phyloP scores from a whole-genome alignment of 2,329 filamentous ascomycete genomes.

The Tolypocladium cylindrosporum region DNA sequence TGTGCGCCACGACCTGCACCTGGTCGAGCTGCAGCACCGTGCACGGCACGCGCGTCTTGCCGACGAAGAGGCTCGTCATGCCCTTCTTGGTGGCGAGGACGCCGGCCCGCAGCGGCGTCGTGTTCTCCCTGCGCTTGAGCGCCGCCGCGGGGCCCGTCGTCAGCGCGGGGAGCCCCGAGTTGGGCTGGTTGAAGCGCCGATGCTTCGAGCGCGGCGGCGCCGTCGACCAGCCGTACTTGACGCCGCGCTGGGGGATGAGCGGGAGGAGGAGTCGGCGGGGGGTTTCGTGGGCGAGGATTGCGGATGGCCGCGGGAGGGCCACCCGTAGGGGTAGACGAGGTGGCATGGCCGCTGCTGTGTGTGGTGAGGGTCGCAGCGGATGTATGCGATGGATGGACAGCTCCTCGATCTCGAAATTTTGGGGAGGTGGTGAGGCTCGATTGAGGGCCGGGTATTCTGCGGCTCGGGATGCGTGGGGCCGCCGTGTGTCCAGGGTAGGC shows the following conservation, averaged over 20 bases:
- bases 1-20: slow-evolving; percentile 80
- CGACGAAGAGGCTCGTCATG: slow-evolving; percentile 86
- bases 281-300: slow-evolving; percentile 13
- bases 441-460: slow-evolving; percentile 6
- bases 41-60: slow-evolving; percentile 69
- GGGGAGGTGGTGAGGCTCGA: slow-evolving; percentile 2
- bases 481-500: slow-evolving; percentile 1
- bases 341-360: slow-evolving; percentile 27
- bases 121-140: slow-evolving; percentile 46
- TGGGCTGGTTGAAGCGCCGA: slow-evolving; percentile 50
- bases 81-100: slow-evolving; percentile 85
- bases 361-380: slow-evolving; percentile 4
- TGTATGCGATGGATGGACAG: slow-evolving; percentile 1
- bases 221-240: slow-evolving; percentile 54
- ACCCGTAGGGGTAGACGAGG: slow-evolving; percentile 33
- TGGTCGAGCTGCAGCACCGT: slow-evolving; percentile 91
- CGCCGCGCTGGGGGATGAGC: slow-evolving; percentile 35
- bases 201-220: slow-evolving; percentile 40
- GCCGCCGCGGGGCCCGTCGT: slow-evolving; percentile 51
- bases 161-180: slow-evolving; percentile 44
- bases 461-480: slow-evolving; percentile 1
- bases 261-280: slow-evolving; percentile 33
- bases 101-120: slow-evolving; percentile 62
- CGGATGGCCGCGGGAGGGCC: slow-evolving; percentile 28
- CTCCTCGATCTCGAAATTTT: slow-evolving; percentile 8